These are phyloP conservation scores for Pyrus hybrid DNA, from an alignment of 331 rosid genomes.

Conservation along the genomic window DNA sequence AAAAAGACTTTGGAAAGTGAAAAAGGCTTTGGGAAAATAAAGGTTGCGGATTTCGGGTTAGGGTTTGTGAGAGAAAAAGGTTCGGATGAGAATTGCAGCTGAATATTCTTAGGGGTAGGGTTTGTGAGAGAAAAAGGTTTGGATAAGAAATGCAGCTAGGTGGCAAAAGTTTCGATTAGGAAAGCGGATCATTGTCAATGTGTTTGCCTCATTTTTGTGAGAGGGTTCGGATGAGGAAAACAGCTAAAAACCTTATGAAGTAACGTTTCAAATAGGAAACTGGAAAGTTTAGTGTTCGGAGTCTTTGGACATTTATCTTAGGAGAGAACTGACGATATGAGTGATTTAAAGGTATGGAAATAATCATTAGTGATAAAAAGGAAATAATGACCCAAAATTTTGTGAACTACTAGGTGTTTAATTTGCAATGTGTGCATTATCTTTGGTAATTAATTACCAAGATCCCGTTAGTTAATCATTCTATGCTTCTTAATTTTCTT, in stretches of 20 bases:
- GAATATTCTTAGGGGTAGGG: background rate
- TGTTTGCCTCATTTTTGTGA: background rate
- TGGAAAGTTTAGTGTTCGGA: background rate
- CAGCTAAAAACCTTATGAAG: background rate
- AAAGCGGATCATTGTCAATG: background rate
- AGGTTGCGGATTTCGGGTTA: background rate
- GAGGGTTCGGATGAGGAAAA: background rate
- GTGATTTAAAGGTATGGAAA: background rate
- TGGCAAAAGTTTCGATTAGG: background rate
- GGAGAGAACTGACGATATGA: background rate
- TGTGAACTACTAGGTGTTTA: background rate
- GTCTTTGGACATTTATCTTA: background rate
- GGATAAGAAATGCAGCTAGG: background rate
- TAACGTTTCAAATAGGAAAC: background rate
- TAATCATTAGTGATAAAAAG: background rate
- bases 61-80: background rate
- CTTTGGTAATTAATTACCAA: background rate
- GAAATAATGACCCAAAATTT: background rate
- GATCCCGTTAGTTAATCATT: background rate
- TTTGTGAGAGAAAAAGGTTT: background rate
- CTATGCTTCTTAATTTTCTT: background rate
- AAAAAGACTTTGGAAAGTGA: background rate
- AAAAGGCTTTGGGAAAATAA: background rate
- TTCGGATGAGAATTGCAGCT: background rate
- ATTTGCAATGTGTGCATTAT: background rate